Base-by-base conservation (phyloP, 257 asterid species). In the Solanum lycopersicoides region DNA sequence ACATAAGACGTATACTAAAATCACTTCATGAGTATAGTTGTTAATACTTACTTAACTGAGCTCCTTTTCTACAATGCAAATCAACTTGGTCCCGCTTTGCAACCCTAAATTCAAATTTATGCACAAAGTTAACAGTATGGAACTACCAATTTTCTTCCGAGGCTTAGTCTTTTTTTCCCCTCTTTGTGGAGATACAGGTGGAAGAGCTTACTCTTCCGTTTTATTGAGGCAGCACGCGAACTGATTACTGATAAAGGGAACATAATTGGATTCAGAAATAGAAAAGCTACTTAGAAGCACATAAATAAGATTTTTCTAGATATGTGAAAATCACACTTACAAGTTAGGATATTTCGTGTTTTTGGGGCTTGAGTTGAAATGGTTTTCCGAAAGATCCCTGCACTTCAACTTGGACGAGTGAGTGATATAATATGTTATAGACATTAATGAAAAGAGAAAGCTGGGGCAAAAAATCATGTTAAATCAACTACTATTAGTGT, bases 351-450 rank as follows among this genome's bases (percentile, higher is more conserved):
- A 39, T 74, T 6, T 44, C 10, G 12, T 12, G 6, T 74, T 2
- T 74, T 0, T 6, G 9, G 2, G 5, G 11, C 6, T 74, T 0
- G 11, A 11, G 30, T 12, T 42, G 86, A 88, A 85, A 68, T 6
- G 12, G 59, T 85, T 88, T 63, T 88, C 90, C 44, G 90, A 88
- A 76, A 88, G 76, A 85, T 88, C 90, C 50, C 90, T 88, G 86
- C 90, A 85, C 41, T 47, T 73, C 42, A 37, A 60, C 12, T n/a
- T 28, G 45, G 66, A 66, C 1, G 53, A 74, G 82, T 25, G 21
- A 87, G 74, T 86, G 69, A 30, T 7, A 85, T n/a, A 65, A 35
- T 68, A 85, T 7, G 23, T 44, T 44, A 28, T 28, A 68, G 20
- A 65, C n/a, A 35, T 25, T 85, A 41, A 74, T 69, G 42, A 45